Evolutionary conservation across 2,329 filamentous ascomycete genomes (phyloP).

Genomic region (Hawksworthiomyces lignivorus): DNA sequence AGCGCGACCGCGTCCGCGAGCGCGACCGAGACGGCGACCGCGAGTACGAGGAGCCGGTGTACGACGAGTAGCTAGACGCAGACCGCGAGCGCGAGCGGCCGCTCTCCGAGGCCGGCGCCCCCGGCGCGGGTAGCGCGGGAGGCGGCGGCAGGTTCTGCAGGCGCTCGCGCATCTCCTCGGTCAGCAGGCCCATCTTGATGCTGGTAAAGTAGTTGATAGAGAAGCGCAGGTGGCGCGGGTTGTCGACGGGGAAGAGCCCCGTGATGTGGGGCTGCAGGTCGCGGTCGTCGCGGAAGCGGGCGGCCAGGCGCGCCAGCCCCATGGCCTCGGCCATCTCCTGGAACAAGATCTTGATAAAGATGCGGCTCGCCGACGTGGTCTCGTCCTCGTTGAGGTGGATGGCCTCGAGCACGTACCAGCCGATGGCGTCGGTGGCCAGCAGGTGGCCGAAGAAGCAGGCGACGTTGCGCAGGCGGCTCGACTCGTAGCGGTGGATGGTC

Average conservation of each 20-base stretch:
- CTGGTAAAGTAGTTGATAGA: conserved; percentile 99
- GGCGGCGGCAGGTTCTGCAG: conserved; percentile 87
- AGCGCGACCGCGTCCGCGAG: conserved; percentile 34
- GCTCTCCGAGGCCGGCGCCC: conserved; percentile 26
- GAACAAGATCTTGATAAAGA: conserved; percentile 97
- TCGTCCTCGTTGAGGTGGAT: conserved; percentile 94
- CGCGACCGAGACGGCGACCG: conserved; percentile 30
- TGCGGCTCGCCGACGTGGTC: conserved; percentile 90
- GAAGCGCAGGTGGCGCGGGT: conserved; percentile 85
- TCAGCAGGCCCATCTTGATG: conserved; percentile 90
- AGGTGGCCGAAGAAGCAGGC: conserved; percentile 92
- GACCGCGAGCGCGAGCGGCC: conserved; percentile 34
- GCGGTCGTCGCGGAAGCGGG: conserved; percentile 68
- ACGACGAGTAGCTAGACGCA: conserved; percentile 72
- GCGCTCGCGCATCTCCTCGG: conserved; percentile 88
- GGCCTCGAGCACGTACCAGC: conserved; percentile 80
- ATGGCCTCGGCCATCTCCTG: conserved; percentile 84
- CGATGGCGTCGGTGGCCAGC: conserved; percentile 78
- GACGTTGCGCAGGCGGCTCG: conserved; percentile 89
- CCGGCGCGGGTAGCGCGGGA: conserved; percentile 59
- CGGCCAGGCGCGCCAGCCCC: conserved; percentile 71
- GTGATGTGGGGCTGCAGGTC: conserved; percentile 65
- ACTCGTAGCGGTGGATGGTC: conserved; percentile 95
- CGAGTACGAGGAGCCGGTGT: conserved; percentile 55
- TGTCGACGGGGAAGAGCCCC: conserved; percentile 84